A percentile compares a stretch with the other conserved stretches of the same genome.
Conservation (phyloP, 805 yeast genomes). For the Candida corydali region DNA sequence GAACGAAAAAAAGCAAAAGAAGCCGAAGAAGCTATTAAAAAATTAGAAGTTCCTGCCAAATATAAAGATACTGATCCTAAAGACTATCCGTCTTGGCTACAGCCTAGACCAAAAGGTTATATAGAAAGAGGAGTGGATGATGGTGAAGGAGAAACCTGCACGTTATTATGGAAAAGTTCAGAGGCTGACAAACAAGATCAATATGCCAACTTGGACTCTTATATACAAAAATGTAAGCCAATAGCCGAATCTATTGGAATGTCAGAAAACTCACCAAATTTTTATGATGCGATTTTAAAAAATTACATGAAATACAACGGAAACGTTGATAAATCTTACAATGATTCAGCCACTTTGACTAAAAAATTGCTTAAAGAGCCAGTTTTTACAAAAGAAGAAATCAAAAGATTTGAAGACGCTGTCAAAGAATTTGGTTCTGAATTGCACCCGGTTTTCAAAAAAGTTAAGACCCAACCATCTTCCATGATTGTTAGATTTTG, state of each 20-base stretch:
- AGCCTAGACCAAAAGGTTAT: slow-evolving; percentile 75
- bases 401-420: slow-evolving; percentile 67
- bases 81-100: slow-evolving; percentile 71
- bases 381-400: slow-evolving; percentile 60
- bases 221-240: slow-evolving; percentile 50
- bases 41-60: slow-evolving; percentile 46
- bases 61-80: slow-evolving; percentile 35
- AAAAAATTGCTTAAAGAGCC: slow-evolving; percentile 71
- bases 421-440: slow-evolving; percentile 74
- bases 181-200: slow-evolving; percentile 21
- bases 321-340: slow-evolving; percentile 47
- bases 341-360: slow-evolving; percentile 43
- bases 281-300: slow-evolving; percentile 68
- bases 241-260: slow-evolving; percentile 55
- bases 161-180: slow-evolving; percentile 63
- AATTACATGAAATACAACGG: slow-evolving; percentile 50
- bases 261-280: slow-evolving; percentile 69
- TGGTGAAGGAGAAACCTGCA: slow-evolving; percentile 46
- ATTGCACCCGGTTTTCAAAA: slow-evolving; percentile 64
- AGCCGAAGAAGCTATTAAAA: slow-evolving; percentile 15
- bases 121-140: slow-evolving; percentile 78
- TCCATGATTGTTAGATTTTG: slow-evolving; percentile 83
- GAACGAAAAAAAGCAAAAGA: slow-evolving; percentile 10
- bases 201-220: slow-evolving; percentile 45
- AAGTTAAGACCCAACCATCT: slow-evolving; percentile 68